A percentile compares a stretch with the other conserved stretches of the same genome.
phyloP scores from a whole-genome alignment of 805 yeast species.

The Kluyveromyces starmeri region DNA sequence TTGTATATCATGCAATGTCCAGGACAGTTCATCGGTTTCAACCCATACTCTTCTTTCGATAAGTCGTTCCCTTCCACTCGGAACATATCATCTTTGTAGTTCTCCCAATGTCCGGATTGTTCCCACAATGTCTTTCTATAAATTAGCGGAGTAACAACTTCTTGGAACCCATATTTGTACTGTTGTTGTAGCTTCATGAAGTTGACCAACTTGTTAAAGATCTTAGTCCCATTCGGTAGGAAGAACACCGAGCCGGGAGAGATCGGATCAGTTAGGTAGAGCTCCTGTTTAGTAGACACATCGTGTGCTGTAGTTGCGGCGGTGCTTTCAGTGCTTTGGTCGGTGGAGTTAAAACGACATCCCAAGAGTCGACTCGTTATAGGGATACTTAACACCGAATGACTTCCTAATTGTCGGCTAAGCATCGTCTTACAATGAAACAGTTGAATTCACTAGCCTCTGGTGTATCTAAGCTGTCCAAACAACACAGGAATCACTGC shows the following conservation, averaged over 20 bases:
- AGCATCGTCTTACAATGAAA: too few relatives aligned
- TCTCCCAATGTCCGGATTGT: slow-evolving; percentile 91
- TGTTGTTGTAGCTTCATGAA: slow-evolving; percentile 77
- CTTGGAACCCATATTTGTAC: slow-evolving; percentile 72
- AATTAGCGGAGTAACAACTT: slow-evolving; percentile 86
- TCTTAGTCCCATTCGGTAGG: slow-evolving; percentile 83
- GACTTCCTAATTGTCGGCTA: too few relatives aligned
- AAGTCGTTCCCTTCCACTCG: slow-evolving; percentile 52
- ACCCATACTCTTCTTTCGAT: slow-evolving; percentile 50
- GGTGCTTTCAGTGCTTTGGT: slow-evolving; percentile 1
- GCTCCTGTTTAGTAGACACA: slow-evolving; percentile 51
- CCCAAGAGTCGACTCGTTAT: too few relatives aligned
- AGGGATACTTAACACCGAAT: too few relatives aligned
- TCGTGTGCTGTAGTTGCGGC: slow-evolving; percentile 31
- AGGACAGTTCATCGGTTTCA: slow-evolving; percentile 95
- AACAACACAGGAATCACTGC: too few relatives aligned
- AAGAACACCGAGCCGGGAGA: slow-evolving; percentile 93
- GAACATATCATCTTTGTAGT: slow-evolving; percentile 92
- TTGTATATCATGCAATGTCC: slow-evolving; percentile 85
- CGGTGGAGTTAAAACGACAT: slow-evolving; percentile 5
- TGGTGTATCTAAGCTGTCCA: too few relatives aligned
- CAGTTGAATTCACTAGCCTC: too few relatives aligned
- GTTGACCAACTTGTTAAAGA: slow-evolving; percentile 66
- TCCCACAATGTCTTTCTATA: slow-evolving; percentile 82
- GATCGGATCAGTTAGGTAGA: slow-evolving; percentile 68